phyloP scores from a whole-genome alignment of 2,329 filamentous ascomycete genomes.

The Nannizziopsis barbatae region DNA sequence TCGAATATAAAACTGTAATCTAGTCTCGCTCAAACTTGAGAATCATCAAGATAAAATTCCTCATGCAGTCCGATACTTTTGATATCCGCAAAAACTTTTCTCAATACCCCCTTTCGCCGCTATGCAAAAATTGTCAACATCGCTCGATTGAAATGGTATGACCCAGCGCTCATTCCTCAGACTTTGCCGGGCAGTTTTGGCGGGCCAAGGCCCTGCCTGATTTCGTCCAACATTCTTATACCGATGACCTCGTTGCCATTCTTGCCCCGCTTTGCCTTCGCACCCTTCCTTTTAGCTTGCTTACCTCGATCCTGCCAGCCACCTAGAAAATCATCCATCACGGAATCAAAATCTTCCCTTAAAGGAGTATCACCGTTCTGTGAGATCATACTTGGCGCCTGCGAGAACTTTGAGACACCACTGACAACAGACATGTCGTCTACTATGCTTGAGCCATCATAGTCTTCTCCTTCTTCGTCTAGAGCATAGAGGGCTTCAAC shows the following conservation, averaged over 20 bases:
- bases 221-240: slow-evolving; percentile 80
- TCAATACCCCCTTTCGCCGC: not conserved
- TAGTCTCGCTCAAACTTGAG: not conserved
- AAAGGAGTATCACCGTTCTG: slow-evolving; percentile 43
- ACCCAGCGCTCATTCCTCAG: slow-evolving; percentile 12
- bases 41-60: not conserved
- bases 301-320: slow-evolving; percentile 40
- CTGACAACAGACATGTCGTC: slow-evolving; percentile 40
- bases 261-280: slow-evolving; percentile 53
- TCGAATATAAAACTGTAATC: not conserved
- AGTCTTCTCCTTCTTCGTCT: slow-evolving; percentile 44
- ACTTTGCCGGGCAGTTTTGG: slow-evolving; percentile 47
- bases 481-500: slow-evolving; percentile 72
- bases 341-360: slow-evolving; percentile 69
- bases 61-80: not conserved
- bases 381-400: slow-evolving; percentile 45
- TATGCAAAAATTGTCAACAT: not conserved
- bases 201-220: slow-evolving; percentile 67
- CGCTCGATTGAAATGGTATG: no score
- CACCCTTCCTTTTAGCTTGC: slow-evolving; percentile 34
- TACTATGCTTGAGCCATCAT: slow-evolving; percentile 29
- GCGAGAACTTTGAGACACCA: slow-evolving; percentile 43
- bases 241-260: slow-evolving; percentile 72
- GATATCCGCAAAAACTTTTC: not conserved
- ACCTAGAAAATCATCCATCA: slow-evolving; percentile 87